Percentiles rank a stretch among this genome's conserved stretches.
Conservation (phyloP, 2,329 filamentous ascomycete genomes). For the Trichoderma harzianum region DNA sequence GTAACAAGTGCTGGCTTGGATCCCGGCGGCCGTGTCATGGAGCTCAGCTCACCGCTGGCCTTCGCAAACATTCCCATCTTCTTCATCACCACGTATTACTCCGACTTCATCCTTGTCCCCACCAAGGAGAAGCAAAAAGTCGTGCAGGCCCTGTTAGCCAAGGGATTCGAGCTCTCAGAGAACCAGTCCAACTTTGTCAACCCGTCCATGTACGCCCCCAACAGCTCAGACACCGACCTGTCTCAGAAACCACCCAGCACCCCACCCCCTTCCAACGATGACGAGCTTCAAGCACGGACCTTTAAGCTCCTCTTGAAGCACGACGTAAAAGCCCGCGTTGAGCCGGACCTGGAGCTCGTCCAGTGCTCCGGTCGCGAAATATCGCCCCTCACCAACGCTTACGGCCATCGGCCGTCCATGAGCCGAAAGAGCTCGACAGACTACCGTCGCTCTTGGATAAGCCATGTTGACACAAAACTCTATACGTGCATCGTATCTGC, state of each 20-base stretch:
- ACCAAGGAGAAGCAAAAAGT: conserved; percentile 70
- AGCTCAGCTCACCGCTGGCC: conserved; percentile 85
- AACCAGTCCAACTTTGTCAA: conserved; percentile 65
- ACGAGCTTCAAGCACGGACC: conserved; percentile 77
- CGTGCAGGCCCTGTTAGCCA: conserved; percentile 68
- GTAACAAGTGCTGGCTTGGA: conserved; percentile 88
- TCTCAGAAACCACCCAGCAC: conserved; percentile 56
- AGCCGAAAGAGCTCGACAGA: conserved; percentile 37
- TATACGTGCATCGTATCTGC: conserved; percentile 62
- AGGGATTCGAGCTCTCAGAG: conserved; percentile 81
- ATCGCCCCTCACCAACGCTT: conserved; percentile 38
- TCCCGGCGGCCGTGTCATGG: conserved; percentile 85
- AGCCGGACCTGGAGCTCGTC: conserved; percentile 66
- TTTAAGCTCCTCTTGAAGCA: conserved; percentile 79
- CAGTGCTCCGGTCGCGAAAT: conserved; percentile 71
- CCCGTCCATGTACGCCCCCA: conserved; percentile 38
- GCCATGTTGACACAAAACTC: conserved; percentile 59
- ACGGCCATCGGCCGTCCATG: conserved; percentile 36
- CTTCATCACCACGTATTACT: conserved; percentile 98
- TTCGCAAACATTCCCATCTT: conserved; percentile 94
- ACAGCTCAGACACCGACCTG: conserved; percentile 25
- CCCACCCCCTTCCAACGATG: conserved; percentile 72
- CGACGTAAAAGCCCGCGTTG: conserved; percentile 69
- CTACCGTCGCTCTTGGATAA: conserved; percentile 48
- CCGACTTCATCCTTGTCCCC: conserved; percentile 92